Percentiles rank a stretch among this genome's conserved stretches.
These are phyloP conservation scores for Aquilaria malaccensis DNA, from an alignment of 345 rosid species.

Conservation along the genomic window DNA sequence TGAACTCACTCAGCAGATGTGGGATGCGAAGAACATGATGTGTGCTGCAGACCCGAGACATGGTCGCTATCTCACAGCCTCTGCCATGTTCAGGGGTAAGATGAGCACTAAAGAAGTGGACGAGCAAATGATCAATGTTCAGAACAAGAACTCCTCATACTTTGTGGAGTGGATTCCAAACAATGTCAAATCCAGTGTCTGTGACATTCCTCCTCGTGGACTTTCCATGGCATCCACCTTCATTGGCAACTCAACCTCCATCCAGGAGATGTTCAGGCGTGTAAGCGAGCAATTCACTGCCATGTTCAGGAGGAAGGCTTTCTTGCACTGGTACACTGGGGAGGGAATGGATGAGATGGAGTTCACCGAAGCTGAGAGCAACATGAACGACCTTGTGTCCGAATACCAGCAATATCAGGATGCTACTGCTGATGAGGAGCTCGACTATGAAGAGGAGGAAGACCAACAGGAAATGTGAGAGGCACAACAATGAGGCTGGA, in stretches of 20 bases:
- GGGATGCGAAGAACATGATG: constrained; percentile 47
- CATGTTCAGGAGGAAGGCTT: constrained; percentile 23
- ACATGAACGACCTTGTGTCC: constrained; percentile 27
- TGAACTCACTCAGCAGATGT: constrained; percentile 40
- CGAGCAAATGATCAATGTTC: constrained; percentile 28
- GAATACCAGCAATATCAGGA: constrained; percentile 27
- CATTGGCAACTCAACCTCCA: constrained; percentile 28
- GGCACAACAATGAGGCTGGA: no score
- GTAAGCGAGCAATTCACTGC: constrained; percentile 26
- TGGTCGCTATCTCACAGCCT: constrained; percentile 40
- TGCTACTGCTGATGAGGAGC: constrained; percentile 26
- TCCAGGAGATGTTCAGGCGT: constrained; percentile 24
- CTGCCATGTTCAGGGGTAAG: constrained; percentile 36
- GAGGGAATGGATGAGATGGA: constrained; percentile 28
- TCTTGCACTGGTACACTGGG: constrained; percentile 28
- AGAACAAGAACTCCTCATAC: constrained; percentile 29
- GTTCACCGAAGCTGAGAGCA: constrained; percentile 26
- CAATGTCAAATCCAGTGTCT: constrained; percentile 28
- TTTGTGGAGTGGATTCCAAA: constrained; percentile 28
- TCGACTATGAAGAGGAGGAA: constrained; percentile 20
- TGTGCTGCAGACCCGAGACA: constrained; percentile 46
- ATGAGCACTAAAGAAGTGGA: constrained; percentile 25
- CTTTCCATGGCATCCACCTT: constrained; percentile 29
- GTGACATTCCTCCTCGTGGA: constrained; percentile 26
- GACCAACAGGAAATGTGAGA: constrained; percentile 9